Conservation (phyloP, 2,329 filamentous ascomycete species). For the Xylariaceae sp. region DNA sequence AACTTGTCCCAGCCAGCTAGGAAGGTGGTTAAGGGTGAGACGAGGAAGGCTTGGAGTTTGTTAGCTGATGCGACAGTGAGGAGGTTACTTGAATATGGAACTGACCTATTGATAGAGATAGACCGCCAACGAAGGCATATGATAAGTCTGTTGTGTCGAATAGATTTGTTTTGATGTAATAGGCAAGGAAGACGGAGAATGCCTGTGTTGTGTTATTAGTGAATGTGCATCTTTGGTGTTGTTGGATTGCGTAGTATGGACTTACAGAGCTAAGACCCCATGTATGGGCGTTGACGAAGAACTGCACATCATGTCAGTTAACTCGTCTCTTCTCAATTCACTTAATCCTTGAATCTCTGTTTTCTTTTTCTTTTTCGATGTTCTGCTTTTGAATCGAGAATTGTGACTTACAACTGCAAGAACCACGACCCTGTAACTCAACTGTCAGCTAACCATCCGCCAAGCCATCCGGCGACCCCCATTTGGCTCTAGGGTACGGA, state of each 20-base stretch:
- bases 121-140: constrained; percentile 72
- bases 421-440: constrained; percentile 37
- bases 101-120: constrained; percentile 54
- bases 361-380: not conserved
- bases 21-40: constrained; percentile 63
- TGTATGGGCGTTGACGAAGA: constrained; percentile 61
- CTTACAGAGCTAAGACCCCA: constrained; percentile 67
- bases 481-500: not conserved
- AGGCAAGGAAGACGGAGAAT: constrained; percentile 53
- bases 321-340: not conserved
- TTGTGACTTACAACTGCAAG: constrained; percentile 38
- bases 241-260: constrained; percentile 5
- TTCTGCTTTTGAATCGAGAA: not conserved
- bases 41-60: constrained; percentile 47
- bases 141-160: constrained; percentile 61
- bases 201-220: constrained; percentile 36
- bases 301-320: constrained; percentile 5
- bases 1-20: constrained; percentile 48
- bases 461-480: not conserved
- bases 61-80: not conserved
- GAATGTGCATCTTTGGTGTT: constrained; percentile 7
- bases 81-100: not conserved
- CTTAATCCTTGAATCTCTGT: not conserved
- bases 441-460: not conserved
- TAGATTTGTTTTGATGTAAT: constrained; percentile 51